phyloP scores from a whole-genome alignment of 2,329 filamentous ascomycete genomes.

The Fusarium hostae region DNA sequence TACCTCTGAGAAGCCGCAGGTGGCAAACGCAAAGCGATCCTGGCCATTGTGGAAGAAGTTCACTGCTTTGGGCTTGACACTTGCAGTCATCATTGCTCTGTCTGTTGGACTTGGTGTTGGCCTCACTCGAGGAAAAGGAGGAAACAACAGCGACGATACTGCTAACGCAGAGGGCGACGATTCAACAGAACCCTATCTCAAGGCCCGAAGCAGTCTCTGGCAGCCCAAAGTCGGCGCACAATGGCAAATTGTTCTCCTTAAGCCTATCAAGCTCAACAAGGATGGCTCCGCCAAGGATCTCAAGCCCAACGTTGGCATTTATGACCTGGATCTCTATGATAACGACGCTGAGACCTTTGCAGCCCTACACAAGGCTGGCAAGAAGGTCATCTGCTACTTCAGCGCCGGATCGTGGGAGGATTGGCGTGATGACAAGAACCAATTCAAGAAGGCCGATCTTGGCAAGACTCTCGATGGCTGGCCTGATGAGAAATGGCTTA shows the following conservation, averaged over 20 bases:
- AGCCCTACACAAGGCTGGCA: constrained; percentile 65
- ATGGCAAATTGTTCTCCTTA: constrained; percentile 71
- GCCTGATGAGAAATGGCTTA: constrained; percentile 74
- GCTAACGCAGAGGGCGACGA: constrained; percentile 35
- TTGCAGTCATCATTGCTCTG: constrained; percentile 54
- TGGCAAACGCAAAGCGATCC: constrained; percentile 13
- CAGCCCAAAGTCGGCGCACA: constrained; percentile 61
- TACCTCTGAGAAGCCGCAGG: constrained; percentile 12
- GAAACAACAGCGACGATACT: constrained; percentile 31
- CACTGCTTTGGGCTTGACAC: constrained; percentile 38
- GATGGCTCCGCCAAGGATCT: constrained; percentile 45
- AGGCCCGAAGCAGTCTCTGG: constrained; percentile 55
- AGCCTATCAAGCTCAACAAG: constrained; percentile 56
- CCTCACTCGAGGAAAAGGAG: constrained; percentile 52
- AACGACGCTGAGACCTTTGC: constrained; percentile 57
- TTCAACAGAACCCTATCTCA: constrained; percentile 28
- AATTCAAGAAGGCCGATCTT: constrained; percentile 66
- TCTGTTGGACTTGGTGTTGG: constrained; percentile 68
- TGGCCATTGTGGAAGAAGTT: constrained; percentile 50
- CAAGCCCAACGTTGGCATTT: constrained; percentile 61
- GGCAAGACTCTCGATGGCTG: constrained; percentile 71
- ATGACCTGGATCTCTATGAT: constrained; percentile 66
- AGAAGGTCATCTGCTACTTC: constrained; percentile 80
- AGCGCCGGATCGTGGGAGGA: constrained; percentile 76
- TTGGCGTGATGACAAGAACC: constrained; percentile 66